Percentiles rank a stretch among this genome's conserved stretches.
These are phyloP conservation scores for Ilex asprella DNA, from an alignment of 257 asterid genomes.

Conservation along the genomic window DNA sequence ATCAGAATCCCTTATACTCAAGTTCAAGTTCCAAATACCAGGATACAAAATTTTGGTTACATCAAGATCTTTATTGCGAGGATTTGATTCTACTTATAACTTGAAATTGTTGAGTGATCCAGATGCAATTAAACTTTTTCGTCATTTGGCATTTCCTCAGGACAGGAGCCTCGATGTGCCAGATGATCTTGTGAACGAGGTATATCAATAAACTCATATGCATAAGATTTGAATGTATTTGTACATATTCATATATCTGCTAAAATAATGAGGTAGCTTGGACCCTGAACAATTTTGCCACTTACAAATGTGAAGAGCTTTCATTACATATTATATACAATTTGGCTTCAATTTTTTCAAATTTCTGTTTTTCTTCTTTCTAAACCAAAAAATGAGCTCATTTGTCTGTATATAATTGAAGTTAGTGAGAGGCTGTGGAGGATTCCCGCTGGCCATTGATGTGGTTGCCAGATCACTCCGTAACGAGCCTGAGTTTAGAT, in stretches of 20 bases:
- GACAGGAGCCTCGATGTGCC: conserved; percentile 13
- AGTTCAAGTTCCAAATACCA: conserved; percentile 11
- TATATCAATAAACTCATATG: conserved; percentile 4
- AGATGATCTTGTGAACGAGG: conserved; percentile 26
- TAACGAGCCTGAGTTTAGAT: conserved; percentile 19
- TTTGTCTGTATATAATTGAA: background rate
- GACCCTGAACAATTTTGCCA: too few species aligned
- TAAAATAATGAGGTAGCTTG: too few species aligned
- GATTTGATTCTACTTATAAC: conserved; percentile 20
- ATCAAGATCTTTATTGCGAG: conserved; percentile 22
- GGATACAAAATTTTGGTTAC: conserved; percentile 28
- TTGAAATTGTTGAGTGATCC: conserved; percentile 18
- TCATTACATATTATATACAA: too few species aligned
- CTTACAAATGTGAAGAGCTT: too few species aligned
- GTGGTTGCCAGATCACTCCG: conserved; percentile 28
- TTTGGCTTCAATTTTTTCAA: background rate
- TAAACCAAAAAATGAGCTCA: background rate
- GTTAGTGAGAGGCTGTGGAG: conserved; percentile 27
- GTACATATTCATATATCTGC: too few species aligned
- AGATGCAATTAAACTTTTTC: conserved; percentile 25
- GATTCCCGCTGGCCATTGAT: conserved; percentile 33
- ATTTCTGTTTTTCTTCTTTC: conserved; percentile 1
- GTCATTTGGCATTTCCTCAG: conserved; percentile 20
- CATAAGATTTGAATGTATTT: too few species aligned
- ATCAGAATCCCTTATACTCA: conserved; percentile 19